Conservation (phyloP, 768 basidiomycete species). For the Tephrocybe sp. region DNA sequence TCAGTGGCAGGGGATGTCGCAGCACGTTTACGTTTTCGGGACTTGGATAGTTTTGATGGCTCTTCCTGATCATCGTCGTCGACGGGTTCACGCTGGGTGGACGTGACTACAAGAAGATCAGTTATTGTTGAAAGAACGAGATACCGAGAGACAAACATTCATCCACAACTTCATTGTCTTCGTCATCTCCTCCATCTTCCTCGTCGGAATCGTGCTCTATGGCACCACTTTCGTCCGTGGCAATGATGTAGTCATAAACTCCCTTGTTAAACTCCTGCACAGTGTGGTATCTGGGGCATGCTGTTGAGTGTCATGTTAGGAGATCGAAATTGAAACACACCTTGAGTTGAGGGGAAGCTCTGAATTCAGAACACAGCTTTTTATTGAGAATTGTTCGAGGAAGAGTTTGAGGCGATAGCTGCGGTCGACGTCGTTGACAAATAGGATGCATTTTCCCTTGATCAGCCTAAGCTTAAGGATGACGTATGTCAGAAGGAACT, state of each 20-base stretch:
- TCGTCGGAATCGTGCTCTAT: constrained; percentile 43
- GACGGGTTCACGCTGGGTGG: constrained; percentile 50
- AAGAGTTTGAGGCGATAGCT: constrained; percentile 97
- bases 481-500: constrained; percentile 94
- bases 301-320: not conserved
- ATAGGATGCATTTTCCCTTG: constrained; percentile 94
- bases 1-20: constrained; percentile 35
- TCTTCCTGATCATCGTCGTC: constrained; percentile 21
- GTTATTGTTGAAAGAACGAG: not conserved
- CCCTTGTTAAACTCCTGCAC: constrained; percentile 99
- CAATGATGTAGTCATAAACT: constrained; percentile 98
- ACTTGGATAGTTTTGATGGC: constrained; percentile 17
- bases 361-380: constrained; percentile 93
- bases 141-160: constrained; percentile 27
- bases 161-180: constrained; percentile 38
- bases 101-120: constrained; percentile 41
- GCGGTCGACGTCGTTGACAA: constrained; percentile 95
- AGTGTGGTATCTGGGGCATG: constrained; percentile 73
- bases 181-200: constrained; percentile 42
- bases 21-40: constrained; percentile 62
- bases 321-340: constrained; percentile 29
- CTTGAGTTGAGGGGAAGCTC: constrained; percentile 95
- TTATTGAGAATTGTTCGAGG: constrained; percentile 95
- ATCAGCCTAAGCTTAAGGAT: constrained; percentile 95
- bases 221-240: constrained; percentile 85